phyloP scores from a whole-genome alignment of 2,329 filamentous ascomycete species.

The Trichoderma sp. region DNA sequence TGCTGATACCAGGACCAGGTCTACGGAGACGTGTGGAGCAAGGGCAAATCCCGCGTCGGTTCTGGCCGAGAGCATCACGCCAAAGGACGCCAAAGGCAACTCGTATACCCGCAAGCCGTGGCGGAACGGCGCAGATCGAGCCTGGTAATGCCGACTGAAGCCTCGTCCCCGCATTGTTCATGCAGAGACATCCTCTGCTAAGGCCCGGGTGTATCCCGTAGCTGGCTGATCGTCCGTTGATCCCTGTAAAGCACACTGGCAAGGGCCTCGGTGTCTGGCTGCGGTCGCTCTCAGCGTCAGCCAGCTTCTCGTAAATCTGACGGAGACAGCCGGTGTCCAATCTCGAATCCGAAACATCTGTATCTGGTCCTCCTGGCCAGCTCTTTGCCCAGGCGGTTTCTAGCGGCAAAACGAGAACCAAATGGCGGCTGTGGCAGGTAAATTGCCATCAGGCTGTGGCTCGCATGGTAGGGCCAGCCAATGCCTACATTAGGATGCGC shows the following conservation, averaged over 20 bases:
- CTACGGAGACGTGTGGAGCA: neutral
- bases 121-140: neutral
- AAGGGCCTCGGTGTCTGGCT: neutral
- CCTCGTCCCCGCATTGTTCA: constrained; percentile 16
- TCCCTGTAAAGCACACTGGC: constrained; percentile 2
- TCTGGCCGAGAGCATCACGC: neutral
- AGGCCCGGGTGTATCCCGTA: neutral
- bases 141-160: constrained; percentile 15
- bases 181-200: constrained; percentile 10
- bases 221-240: constrained; percentile 7
- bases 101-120: neutral
- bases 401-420: neutral
- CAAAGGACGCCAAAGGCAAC: neutral
- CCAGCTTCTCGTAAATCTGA: neutral
- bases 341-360: neutral
- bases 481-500: neutral
- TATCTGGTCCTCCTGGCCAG: neutral
- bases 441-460: neutral
- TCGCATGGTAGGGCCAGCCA: neutral
- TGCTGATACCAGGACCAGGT: neutral
- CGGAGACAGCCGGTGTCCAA: neutral
- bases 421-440: neutral
- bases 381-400: neutral
- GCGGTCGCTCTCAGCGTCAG: constrained; percentile 7
- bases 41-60: neutral